Evolutionary conservation across 1,139 yeast genomes (phyloP).

Genomic region (Lizanozyma gosingica): DNA sequence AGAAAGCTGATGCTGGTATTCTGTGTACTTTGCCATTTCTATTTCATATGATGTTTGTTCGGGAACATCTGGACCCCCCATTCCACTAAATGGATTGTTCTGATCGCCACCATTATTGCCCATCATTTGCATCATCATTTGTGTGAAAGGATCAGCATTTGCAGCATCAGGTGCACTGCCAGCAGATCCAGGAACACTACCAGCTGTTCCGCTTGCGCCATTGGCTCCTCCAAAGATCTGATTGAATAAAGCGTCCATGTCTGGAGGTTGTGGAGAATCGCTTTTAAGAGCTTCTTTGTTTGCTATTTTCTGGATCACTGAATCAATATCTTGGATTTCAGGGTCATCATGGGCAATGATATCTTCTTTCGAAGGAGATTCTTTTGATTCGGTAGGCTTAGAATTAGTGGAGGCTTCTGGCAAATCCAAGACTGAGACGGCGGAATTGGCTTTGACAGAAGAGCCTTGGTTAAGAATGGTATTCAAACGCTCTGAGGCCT

Average conservation of each 20-base stretch:
- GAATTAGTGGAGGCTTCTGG: conserved; percentile 3
- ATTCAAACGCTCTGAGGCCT: conserved; percentile 47
- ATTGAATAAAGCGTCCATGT: conserved; percentile 29
- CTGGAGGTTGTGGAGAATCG: conserved; percentile 8
- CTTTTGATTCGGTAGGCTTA: conserved; percentile 1
- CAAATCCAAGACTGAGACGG: conserved; percentile 29
- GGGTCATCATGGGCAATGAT: conserved; percentile 22
- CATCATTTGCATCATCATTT: conserved; percentile 21
- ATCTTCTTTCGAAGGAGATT: not conserved
- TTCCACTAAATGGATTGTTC: conserved; percentile 3
- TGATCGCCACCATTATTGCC: conserved; percentile 5
- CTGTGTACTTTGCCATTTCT: conserved; percentile 22
- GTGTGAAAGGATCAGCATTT: conserved; percentile 16
- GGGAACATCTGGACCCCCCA: conserved; percentile 7
- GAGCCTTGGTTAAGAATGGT: conserved; percentile 23
- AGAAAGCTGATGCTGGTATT: conserved; percentile 26
- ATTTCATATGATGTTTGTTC: conserved; percentile 21
- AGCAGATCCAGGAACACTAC: conserved; percentile 1
- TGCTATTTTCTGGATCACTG: conserved; percentile 7
- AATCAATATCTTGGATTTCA: conserved; percentile 21
- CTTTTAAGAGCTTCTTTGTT: conserved; percentile 8
- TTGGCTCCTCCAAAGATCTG: conserved; percentile 18
- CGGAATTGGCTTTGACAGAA: conserved; percentile 23
- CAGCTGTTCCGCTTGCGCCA: conserved; percentile 6
- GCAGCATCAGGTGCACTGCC: conserved; percentile 2